A percentile compares a stretch with the other conserved stretches of the same genome.
Evolutionary conservation across 306 rosid genomes (phyloP).

Genomic region (Lathyrus sativus): DNA sequence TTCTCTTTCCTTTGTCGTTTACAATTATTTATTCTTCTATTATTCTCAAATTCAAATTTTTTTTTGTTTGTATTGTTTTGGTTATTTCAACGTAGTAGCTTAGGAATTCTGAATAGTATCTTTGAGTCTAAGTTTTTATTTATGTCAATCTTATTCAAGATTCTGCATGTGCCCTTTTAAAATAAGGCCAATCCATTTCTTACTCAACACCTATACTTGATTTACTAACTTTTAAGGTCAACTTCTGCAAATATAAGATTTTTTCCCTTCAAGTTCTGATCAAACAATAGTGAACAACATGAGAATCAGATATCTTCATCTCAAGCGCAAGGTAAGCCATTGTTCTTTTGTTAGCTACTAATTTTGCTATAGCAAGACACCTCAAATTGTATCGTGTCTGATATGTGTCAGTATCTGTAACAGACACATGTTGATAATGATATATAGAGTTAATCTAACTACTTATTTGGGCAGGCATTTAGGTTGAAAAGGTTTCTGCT

Average conservation of each 20-base stretch:
- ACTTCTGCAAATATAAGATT: conserved; percentile 5
- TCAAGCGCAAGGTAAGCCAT: conserved; percentile 43
- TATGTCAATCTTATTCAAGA: conserved; percentile 20
- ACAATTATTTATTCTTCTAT: conserved; percentile 20
- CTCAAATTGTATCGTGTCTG: no score
- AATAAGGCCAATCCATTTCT: conserved; percentile 24
- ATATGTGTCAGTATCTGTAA: no score
- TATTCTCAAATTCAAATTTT: background rate
- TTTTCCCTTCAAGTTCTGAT: background rate
- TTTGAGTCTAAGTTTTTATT: conserved; percentile 25
- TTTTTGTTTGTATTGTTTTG: conserved; percentile 5
- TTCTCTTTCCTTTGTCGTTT: background rate
- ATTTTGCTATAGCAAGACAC: no score
- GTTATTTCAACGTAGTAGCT: conserved; percentile 16
- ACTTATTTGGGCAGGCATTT: conserved; percentile 43
- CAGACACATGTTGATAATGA: no score
- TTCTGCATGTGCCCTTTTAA: conserved; percentile 29
- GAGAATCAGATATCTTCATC: conserved; percentile 46
- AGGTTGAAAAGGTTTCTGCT: conserved; percentile 53
- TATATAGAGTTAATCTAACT: background rate
- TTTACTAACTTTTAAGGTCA: conserved; percentile 23
- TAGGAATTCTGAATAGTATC: conserved; percentile 16
- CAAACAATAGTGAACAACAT: conserved; percentile 32
- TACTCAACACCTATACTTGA: conserved; percentile 34
- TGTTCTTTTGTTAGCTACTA: no score